A percentile compares a stretch with the other conserved stretches of the same genome.
Conservation (phyloP, 805 yeast species). For the Monosporozyma servazzii region DNA sequence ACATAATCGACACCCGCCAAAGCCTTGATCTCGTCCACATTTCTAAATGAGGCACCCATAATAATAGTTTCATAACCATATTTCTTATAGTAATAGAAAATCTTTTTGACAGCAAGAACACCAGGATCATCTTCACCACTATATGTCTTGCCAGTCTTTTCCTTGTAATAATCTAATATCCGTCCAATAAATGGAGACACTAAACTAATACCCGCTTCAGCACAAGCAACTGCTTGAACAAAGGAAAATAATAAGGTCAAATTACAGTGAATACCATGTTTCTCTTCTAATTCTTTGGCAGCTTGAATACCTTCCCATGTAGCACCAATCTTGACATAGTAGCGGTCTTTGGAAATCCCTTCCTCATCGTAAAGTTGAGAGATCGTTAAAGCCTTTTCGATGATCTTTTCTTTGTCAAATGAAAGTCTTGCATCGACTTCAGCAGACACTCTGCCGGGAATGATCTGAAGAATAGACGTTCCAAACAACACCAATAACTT, state of each 20-base stretch:
- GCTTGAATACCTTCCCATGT: constrained; percentile 99
- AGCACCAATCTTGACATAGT: constrained; percentile 92
- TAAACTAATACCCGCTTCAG: constrained; percentile 92
- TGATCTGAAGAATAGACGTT: constrained; percentile 80
- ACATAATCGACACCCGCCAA: constrained; percentile 95
- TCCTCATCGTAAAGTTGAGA: constrained; percentile 75
- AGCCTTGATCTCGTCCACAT: constrained; percentile 88
- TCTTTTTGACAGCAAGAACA: constrained; percentile 77
- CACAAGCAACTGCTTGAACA: constrained; percentile 97
- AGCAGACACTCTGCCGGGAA: constrained; percentile 98
- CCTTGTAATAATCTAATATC: constrained; percentile 97
- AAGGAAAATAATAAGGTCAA: constrained; percentile 91
- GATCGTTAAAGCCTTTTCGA: constrained; percentile 86
- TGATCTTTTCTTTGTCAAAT: constrained; percentile 87
- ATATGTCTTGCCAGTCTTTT: constrained; percentile 82
- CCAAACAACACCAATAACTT: constrained; percentile 94
- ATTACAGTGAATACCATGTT: constrained; percentile 89
- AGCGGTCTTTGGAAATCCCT: constrained; percentile 83
- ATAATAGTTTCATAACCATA: constrained; percentile 93
- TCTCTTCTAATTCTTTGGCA: constrained; percentile 85
- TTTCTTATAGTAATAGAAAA: constrained; percentile 97
- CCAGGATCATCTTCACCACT: constrained; percentile 82
- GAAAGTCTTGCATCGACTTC: constrained; percentile 99
- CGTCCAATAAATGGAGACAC: constrained; percentile 99
- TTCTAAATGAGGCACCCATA: constrained; percentile 99